Percentiles rank a stretch among this genome's conserved stretches.
phyloP scores from a whole-genome alignment of 2,329 filamentous ascomycete species.

The Alternaria triticimaculans region DNA sequence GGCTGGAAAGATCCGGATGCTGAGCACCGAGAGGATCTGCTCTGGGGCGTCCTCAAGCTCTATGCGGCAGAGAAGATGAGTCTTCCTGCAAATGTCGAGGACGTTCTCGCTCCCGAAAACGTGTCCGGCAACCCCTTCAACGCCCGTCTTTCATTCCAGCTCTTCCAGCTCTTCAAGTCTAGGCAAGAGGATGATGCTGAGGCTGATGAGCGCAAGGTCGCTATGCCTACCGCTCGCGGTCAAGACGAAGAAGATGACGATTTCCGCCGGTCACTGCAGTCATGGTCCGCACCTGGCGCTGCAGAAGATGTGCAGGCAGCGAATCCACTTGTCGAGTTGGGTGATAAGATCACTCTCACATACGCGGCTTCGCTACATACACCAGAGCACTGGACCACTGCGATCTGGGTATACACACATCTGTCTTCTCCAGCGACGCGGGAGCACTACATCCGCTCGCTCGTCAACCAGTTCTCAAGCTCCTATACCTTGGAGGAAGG shows the following conservation, averaged over 20 bases:
- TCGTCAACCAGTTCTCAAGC: constrained; percentile 65
- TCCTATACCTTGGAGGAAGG: constrained; percentile 66
- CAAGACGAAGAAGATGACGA: constrained; percentile 16
- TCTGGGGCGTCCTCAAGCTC: constrained; percentile 86
- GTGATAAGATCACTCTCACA: constrained; percentile 63
- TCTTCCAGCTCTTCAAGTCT: constrained; percentile 65
- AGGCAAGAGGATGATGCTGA: constrained; percentile 36
- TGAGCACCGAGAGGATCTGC: constrained; percentile 72
- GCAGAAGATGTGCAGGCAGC: constrained; percentile 60
- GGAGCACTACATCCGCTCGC: constrained; percentile 74
- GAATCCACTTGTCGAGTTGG: constrained; percentile 63
- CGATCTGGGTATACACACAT: constrained; percentile 79
- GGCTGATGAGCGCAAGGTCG: constrained; percentile 35
- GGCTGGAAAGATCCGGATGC: constrained; percentile 67
- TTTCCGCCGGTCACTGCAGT: constrained; percentile 35
- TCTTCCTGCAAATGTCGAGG: constrained; percentile 62
- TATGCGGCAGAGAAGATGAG: constrained; percentile 67
- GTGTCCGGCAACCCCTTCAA: constrained; percentile 77
- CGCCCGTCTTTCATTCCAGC: constrained; percentile 81
- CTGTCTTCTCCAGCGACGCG: constrained; percentile 70
- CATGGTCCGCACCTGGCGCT: constrained; percentile 34
- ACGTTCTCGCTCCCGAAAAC: constrained; percentile 77
- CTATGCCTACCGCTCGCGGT: constrained; percentile 39
- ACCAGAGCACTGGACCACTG: constrained; percentile 51
- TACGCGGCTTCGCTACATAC: constrained; percentile 48